Evolutionary conservation across 23 red algal species (phyloP), one percentile per base, ranked within the genome.

Genomic region (Porphyridium purpureum): DNA sequence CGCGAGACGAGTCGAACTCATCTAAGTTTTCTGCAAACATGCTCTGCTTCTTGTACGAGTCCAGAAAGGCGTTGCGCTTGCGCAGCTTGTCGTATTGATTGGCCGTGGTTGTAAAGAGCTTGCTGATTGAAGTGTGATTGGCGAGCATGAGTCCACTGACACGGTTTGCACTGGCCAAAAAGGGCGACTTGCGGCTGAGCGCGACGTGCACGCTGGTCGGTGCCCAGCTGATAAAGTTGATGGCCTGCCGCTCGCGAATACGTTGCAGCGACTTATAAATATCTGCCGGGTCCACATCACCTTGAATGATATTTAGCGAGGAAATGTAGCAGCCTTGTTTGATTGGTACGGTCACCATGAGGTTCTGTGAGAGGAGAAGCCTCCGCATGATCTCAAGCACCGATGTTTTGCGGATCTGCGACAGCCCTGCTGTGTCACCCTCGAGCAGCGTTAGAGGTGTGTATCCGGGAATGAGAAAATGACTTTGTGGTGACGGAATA

Each of bases 311-410:
- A 51, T 85, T 79, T 24, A 98, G 53, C 33, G 86, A 64, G 0
- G 90, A 98, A 29, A 98, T 72, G 55, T 98, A 98, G 42, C 59
- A 75, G 27, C 90, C 90, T 17, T 74, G 62, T 31, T 35, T 33
- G 4, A 73, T 77, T 2, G 90, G 75, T 24, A 82, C 79, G 24
- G 70, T 79, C 6, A 85, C 79, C 90, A 98, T 98, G 44, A 86
- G 67, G 58, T 85, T 98, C 70, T 98, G 82, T 6, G 74, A 54
- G 49, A 80, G 90, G 15, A 98, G 26, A 19, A 98, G 51, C 23
- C 90, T 78, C 19, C 90, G 62, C 90, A 98, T 98, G 32, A 98
- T 80, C 27, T 98, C 90, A 25, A 85, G 57, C 7, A 98, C 90
- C 11, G 90, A 69, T 11, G 90, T 98, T 66, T 98, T 98, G 23